Conservation (phyloP, 2,329 filamentous ascomycete genomes). For the Neonectria ditissima region DNA sequence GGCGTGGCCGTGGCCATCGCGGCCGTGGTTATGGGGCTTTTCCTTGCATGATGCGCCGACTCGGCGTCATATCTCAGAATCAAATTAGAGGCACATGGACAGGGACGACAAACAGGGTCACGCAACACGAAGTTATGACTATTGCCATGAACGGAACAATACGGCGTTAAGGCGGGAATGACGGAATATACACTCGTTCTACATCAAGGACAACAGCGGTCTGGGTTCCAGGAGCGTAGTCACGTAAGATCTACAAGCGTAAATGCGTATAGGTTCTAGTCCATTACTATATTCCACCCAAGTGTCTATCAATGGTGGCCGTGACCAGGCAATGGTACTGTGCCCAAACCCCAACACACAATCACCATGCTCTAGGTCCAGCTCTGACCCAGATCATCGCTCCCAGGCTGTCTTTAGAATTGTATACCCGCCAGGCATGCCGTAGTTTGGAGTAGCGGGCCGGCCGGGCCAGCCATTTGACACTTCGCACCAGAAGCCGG, state of each 20-base stretch:
- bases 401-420: conserved; percentile 7
- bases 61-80: not conserved
- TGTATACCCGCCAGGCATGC: conserved; percentile 3
- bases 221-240: not conserved
- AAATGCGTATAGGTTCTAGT: conserved; percentile 20
- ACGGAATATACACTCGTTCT: not conserved
- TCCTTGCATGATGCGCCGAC: conserved; percentile 40
- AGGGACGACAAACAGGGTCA: not conserved
- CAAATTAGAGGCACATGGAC: not conserved
- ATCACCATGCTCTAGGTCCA: conserved; percentile 1
- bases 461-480: conserved; percentile 2
- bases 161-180: conserved; percentile 10
- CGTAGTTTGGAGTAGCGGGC: not conserved
- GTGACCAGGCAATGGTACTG: not conserved
- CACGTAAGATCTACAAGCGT: conserved; percentile 4
- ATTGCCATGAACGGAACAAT: not conserved
- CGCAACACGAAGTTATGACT: conserved; percentile 13
- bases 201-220: conserved; percentile 8
- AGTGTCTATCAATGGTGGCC: conserved; percentile 8
- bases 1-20: conserved; percentile 44
- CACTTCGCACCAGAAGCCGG: conserved; percentile 29
- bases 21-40: conserved; percentile 44
- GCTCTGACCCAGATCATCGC: conserved; percentile 4
- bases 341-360: not conserved
- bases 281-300: conserved; percentile 21